Percentiles rank a stretch among this genome's conserved stretches.
Conservation (phyloP, 2,329 filamentous ascomycete genomes). For the Pseudogymnoascus sp. region DNA sequence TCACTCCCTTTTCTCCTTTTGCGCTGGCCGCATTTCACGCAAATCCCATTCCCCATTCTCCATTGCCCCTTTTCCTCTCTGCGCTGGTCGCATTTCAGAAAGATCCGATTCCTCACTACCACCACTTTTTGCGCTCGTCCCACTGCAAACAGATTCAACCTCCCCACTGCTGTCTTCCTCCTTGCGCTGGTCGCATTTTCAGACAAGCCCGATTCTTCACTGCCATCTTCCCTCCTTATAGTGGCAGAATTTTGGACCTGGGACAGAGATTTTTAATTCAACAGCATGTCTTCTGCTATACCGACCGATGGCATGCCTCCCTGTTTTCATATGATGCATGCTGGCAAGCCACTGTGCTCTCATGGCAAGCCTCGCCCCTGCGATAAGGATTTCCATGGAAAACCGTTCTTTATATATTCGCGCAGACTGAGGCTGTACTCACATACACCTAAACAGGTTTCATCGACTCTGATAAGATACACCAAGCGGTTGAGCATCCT, state of each 20-base stretch:
- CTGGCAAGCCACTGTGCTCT: background rate
- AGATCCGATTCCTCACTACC: background rate
- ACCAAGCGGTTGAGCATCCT: background rate
- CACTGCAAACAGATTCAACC: background rate
- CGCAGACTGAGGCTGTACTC: background rate
- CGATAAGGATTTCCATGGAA: background rate
- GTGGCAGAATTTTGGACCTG: background rate
- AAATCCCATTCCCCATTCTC: background rate
- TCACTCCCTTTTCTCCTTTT: background rate
- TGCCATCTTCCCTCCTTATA: background rate
- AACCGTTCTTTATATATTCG: background rate
- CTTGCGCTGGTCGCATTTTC: background rate
- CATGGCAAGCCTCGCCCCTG: background rate
- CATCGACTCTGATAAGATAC: background rate
- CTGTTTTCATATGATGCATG: background rate
- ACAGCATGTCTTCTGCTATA: background rate
- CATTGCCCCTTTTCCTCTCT: background rate
- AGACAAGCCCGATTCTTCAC: background rate
- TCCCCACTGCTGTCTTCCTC: background rate
- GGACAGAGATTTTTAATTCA: background rate
- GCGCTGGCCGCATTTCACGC: background rate
- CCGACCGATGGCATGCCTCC: background rate
- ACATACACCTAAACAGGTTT: background rate
- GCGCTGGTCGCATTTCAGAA: background rate
- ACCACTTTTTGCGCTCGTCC: background rate